Conservation (phyloP, 306 rosid genomes). For the Corylus heterophylla region DNA sequence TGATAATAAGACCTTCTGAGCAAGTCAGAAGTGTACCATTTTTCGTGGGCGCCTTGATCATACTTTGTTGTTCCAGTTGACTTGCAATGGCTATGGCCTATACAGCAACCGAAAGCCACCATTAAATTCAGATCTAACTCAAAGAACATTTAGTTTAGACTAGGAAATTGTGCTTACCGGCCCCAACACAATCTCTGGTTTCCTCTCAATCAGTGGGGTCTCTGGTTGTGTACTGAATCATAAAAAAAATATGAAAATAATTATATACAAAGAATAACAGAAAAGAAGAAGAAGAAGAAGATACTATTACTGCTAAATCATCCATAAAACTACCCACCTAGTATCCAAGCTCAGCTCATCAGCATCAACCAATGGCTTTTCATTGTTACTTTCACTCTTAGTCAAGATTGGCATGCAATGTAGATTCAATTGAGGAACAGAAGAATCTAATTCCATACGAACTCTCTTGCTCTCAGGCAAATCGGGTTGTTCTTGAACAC, state of each 20-base stretch:
- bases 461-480: slow-evolving; percentile 16
- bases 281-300: background rate
- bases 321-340: slow-evolving; percentile 48
- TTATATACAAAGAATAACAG: background rate
- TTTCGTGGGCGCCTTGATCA: slow-evolving; percentile 36
- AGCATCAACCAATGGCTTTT: slow-evolving; percentile 25
- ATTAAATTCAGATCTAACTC: slow-evolving; percentile 11
- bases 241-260: slow-evolving; percentile 8
- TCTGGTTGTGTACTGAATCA: slow-evolving; percentile 30
- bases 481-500: slow-evolving; percentile 30
- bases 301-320: slow-evolving; percentile 3
- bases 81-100: slow-evolving; percentile 35
- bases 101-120: slow-evolving; percentile 17
- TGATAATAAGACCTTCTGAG: background rate
- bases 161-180: slow-evolving; percentile 35
- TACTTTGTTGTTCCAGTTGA: slow-evolving; percentile 30
- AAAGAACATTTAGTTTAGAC: background rate
- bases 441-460: slow-evolving; percentile 27
- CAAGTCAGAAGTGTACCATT: slow-evolving; percentile 40
- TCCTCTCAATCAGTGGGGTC: slow-evolving; percentile 31
- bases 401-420: slow-evolving; percentile 21
- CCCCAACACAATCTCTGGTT: slow-evolving; percentile 34
- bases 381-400: slow-evolving; percentile 32
- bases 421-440: slow-evolving; percentile 20
- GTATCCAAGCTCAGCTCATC: slow-evolving; percentile 44